These are phyloP conservation scores for Hibiscus syriacus DNA, from an alignment of 345 rosid species.

Conservation along the genomic window DNA sequence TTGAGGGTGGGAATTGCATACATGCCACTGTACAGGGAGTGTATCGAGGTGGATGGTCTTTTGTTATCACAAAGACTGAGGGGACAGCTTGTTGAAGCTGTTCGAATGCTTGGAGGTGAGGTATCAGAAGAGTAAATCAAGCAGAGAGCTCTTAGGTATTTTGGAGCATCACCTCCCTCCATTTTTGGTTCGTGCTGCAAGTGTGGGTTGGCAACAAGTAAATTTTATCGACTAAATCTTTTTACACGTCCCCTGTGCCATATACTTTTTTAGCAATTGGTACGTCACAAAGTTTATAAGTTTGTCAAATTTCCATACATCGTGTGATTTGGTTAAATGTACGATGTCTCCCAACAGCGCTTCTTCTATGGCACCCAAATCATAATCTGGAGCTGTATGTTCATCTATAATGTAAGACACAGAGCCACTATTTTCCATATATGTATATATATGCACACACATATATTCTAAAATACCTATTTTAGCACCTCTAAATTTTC, in stretches of 20 bases:
- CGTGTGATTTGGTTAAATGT: constrained; percentile 18
- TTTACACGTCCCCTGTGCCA: constrained; percentile 15
- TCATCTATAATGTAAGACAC: constrained; percentile 18
- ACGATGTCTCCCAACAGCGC: constrained; percentile 3
- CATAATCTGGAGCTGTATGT: constrained; percentile 14
- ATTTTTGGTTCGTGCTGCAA: constrained; percentile 40
- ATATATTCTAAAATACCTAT: too few species aligned
- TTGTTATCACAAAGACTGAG: constrained; percentile 69
- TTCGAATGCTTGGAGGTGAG: constrained; percentile 58
- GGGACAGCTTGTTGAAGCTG: constrained; percentile 83
- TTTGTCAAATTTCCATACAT: constrained; percentile 23
- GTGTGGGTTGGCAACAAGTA: constrained; percentile 12
- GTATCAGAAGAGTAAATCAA: constrained; percentile 42
- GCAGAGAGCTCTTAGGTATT: constrained; percentile 47
- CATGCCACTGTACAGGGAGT: constrained; percentile 79
- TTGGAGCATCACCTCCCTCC: constrained; percentile 82
- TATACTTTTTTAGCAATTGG: constrained; percentile 18
- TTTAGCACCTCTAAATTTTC: too few species aligned
- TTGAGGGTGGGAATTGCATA: constrained; percentile 73
- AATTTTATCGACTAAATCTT: neutral
- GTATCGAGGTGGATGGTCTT: constrained; percentile 46
- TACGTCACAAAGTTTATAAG: constrained; percentile 19
- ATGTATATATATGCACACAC: too few species aligned
- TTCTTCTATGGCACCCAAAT: constrained; percentile 4
- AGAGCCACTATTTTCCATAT: constrained; percentile 24